Evolutionary conservation across 2,329 filamentous ascomycete genomes (phyloP).

Genomic region (Aspergillus latus): DNA sequence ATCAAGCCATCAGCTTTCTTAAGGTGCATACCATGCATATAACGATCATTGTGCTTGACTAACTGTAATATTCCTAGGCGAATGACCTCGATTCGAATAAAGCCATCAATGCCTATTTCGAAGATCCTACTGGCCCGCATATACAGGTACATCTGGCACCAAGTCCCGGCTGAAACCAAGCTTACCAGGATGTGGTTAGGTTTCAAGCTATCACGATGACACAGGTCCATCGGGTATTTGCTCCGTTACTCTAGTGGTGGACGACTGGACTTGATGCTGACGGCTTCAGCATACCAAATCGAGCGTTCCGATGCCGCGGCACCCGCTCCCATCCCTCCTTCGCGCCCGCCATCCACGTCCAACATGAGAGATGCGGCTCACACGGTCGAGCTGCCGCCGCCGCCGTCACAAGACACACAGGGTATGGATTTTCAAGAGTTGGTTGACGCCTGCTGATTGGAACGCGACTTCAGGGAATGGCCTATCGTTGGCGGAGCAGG

Average conservation of each 20-base stretch:
- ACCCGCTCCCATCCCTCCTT: conserved; percentile 39
- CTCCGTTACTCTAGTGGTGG: background rate
- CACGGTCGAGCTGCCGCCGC: conserved; percentile 27
- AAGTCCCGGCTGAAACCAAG: conserved; percentile 4
- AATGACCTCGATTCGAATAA: conserved; percentile 46
- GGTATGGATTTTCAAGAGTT: conserved; percentile 24
- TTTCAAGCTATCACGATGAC: conserved; percentile 26
- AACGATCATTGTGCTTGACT: conserved; percentile 5
- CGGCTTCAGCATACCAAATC: conserved; percentile 36
- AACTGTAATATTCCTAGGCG: conserved; percentile 34
- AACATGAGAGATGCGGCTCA: conserved; percentile 33
- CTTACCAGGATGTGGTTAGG: conserved; percentile 17
- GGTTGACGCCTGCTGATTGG: conserved; percentile 20
- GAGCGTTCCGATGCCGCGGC: conserved; percentile 39
- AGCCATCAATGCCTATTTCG: conserved; percentile 50
- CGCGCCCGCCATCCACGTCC: conserved; percentile 49
- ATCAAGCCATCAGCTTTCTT: conserved; percentile 43
- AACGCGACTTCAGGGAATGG: conserved; percentile 29
- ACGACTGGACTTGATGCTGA: conserved; percentile 3
- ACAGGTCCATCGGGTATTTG: conserved; percentile 29
- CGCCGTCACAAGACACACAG: conserved; percentile 27
- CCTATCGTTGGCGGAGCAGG: conserved; percentile 43
- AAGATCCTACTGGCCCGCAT: conserved; percentile 42
- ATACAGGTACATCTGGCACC: conserved; percentile 28
- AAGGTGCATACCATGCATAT: conserved; percentile 30